Conservation (phyloP, 192 early-diverging fungal species). For the Dissophora ornata region DNA sequence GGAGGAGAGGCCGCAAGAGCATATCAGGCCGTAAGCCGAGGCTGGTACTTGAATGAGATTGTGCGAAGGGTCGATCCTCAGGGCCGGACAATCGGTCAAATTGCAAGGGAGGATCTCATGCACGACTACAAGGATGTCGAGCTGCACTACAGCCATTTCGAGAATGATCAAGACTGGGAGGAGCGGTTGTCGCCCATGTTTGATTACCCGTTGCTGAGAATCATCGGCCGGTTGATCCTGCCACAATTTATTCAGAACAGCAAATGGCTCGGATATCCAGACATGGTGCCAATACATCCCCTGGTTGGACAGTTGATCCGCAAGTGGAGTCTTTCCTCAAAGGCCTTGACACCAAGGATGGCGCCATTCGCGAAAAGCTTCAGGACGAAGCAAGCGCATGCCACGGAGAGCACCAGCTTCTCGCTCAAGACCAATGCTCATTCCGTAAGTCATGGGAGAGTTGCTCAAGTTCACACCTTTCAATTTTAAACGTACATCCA, state of each 20-base stretch:
- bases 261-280: constrained; percentile 43
- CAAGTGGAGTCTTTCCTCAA: constrained; percentile 39
- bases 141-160: constrained; percentile 17
- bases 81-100: constrained; percentile 67
- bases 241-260: constrained; percentile 36
- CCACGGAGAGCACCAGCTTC: constrained; percentile 48
- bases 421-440: constrained; percentile 53
- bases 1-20: constrained; percentile 58
- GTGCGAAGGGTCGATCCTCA: constrained; percentile 71
- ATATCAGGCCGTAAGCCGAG: constrained; percentile 74
- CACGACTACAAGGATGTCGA: constrained; percentile 45
- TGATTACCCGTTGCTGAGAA: constrained; percentile 57
- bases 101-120: constrained; percentile 69
- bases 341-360: constrained; percentile 26
- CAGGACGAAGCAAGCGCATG: constrained; percentile 41
- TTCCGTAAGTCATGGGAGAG: constrained; percentile 31
- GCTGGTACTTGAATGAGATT: constrained; percentile 81
- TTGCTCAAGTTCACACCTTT: no score
- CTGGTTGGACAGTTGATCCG: constrained; percentile 40
- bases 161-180: constrained; percentile 38
- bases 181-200: constrained; percentile 58
- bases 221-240: constrained; percentile 61
- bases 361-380: constrained; percentile 29
- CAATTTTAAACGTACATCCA: no score
- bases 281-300: constrained; percentile 26